phyloP scores from a whole-genome alignment of 2,329 filamentous ascomycete genomes.

The Endocalyx cinctus region DNA sequence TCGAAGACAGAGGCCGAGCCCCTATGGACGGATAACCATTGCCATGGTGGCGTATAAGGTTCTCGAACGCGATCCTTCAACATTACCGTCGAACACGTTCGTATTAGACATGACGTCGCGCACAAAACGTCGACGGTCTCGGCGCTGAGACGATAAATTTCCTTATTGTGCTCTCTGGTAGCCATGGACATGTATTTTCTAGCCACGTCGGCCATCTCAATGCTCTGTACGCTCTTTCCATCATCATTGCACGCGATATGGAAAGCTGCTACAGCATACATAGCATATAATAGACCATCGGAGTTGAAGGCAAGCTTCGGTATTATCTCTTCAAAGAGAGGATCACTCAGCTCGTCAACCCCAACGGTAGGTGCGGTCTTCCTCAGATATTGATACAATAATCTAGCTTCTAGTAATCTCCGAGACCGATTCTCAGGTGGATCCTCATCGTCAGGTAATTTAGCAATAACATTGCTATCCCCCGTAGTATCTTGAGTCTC shows the following conservation, averaged over 20 bases:
- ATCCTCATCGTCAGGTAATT: slow-evolving; percentile 8
- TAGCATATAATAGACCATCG: slow-evolving; percentile 13
- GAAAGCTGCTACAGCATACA: slow-evolving; percentile 13
- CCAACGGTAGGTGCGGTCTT: slow-evolving; percentile 10
- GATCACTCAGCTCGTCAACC: slow-evolving; percentile 6
- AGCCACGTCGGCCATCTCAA: slow-evolving; percentile 2
- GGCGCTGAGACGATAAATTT: slow-evolving; percentile 9
- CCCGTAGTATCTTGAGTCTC: neutral
- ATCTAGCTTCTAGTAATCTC: slow-evolving; percentile 10
- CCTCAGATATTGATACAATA: slow-evolving; percentile 13
- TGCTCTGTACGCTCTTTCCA: slow-evolving; percentile 4
- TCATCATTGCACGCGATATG: slow-evolving; percentile 8
- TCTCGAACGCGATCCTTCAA: slow-evolving; percentile 8
- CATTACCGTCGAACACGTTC: slow-evolving; percentile 3
- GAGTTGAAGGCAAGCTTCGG: slow-evolving; percentile 8
- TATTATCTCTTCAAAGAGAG: slow-evolving; percentile 2
- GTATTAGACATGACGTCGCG: slow-evolving; percentile 12
- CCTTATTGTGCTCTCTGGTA: slow-evolving; percentile 13
- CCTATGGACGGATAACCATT: slow-evolving; percentile 8
- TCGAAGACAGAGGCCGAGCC: slow-evolving; percentile 10
- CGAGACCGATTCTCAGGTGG: slow-evolving; percentile 11
- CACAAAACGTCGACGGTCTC: slow-evolving; percentile 12
- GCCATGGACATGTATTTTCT: slow-evolving; percentile 14
- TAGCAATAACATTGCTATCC: neutral
- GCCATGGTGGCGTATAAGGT: slow-evolving; percentile 13